Base-by-base conservation (phyloP, 139 green algal species). In the Closterium sp. region DNA sequence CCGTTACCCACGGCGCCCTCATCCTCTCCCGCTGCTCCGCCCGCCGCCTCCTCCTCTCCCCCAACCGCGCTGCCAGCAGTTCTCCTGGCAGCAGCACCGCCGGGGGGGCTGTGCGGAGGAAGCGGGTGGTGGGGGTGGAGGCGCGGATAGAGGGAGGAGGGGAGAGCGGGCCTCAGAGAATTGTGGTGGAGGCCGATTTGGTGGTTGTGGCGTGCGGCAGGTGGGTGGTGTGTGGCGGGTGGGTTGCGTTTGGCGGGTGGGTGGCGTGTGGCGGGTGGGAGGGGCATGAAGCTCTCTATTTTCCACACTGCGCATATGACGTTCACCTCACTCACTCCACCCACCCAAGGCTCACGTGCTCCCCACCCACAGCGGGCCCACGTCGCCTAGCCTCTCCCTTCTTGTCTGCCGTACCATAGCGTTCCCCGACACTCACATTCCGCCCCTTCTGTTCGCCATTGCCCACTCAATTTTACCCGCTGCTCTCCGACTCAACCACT, bases 21-120 rank as follows among this genome's bases (percentile, higher is more conserved):
- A 90, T 97, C 84, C 69, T 97, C 36, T 95, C 95, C 33, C 93
- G 95, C 10, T 90, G 87, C 6, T 85, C 85, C 25, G 95, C 88
- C 2, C 90, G 95, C n/a, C 38, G 43, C 5, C 35, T 97, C 2
- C 30, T 96, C 5, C 36, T 83, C 43, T 34, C 91, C 34, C 43
- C 90, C 2, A 33, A 84, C 84, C 69, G 19, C 7, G 33, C 3
- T 35, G 33, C 19, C 83, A 76, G 55, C 55, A 76, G 55, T 76
- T 16, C 55, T 28, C 2, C 55, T 19, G 25, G 55, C 12, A 28
- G 12, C 55, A 76, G 12, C 38, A 12, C 38, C 16, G 55, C 55
- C 25, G 55, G 16, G 23, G 55, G 55, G 16, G 55, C 25, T 2
- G 25, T 2, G 16, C 43, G 43, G 55, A 76, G 12, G 55, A 76